Evolutionary conservation across 345 rosid species (phyloP), one percentile per base, ranked within the genome.

Genomic region (Rhizophora mangle): DNA sequence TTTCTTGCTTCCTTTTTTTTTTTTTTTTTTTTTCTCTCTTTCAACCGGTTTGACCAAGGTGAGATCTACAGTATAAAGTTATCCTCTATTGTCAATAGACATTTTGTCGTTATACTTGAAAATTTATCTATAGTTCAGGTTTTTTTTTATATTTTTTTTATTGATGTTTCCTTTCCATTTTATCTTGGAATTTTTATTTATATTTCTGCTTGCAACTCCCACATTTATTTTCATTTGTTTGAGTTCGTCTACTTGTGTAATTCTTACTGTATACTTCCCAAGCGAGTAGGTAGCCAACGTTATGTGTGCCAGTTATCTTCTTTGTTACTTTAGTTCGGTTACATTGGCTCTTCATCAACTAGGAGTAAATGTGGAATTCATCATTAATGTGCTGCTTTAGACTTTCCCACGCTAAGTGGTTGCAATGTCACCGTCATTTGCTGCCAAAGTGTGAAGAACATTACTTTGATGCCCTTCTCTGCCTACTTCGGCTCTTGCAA

Each of bases 341-440:
- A 39, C 63, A 59, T 60, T 61, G 82, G 71, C 78, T 78, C 61
- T 30, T 68, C 27, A 68, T 71, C 70, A 76, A 57, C 73, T 64
- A 62, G 66, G 67, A 74, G 76, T 76, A 69, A 80, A 75, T 76
- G 75, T 51, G 63, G 60, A 61, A 68, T 69, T 53, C 64, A 77
- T 84, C 60, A 76, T 84, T 68, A 64, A 67, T 43, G 71, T 72
- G 73, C 60, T 69, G 64, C 85, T 80, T 80, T 80, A 82, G 81
- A 76, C 82, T 78, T 78, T 72, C 31, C 76, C 67, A 63, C 60
- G 79, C 54, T 67, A 74, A 78, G 82, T 81, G 43, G 85, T 82
- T 80, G 88, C 74, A 22, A 65, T 72, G 85, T 85, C 85, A 13
- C 79, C 52, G 65, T 81, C 88, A 73, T 79, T 49, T 54, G 49